Percentiles rank a stretch among this genome's conserved stretches.
Conservation (phyloP, 1,284 basidiomycete genomes). For the Cryptococcus maquisensis region DNA sequence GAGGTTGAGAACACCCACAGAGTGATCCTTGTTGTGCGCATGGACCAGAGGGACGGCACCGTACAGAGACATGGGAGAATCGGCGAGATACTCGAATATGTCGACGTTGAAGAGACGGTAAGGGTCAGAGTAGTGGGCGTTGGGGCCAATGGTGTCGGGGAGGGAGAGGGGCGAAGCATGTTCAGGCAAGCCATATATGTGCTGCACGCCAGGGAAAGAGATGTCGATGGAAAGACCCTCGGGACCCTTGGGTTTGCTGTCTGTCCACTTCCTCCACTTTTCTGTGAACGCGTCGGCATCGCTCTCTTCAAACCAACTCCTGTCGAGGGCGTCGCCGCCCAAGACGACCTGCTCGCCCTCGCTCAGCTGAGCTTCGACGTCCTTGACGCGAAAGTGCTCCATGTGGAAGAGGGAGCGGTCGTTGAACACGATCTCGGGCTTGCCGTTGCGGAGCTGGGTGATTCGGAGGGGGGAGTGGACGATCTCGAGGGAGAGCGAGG, state of each 20-base stretch:
- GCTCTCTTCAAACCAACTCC: slow-evolving; percentile 77
- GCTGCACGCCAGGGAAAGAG: slow-evolving; percentile 81
- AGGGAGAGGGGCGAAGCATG: slow-evolving; percentile 88
- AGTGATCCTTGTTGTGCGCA: slow-evolving; percentile 73
- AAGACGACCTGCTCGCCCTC: slow-evolving; percentile 45
- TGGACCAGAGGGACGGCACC: slow-evolving; percentile 90
- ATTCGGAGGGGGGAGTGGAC: slow-evolving; percentile 70
- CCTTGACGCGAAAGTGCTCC: slow-evolving; percentile 88
- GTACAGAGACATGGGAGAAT: slow-evolving; percentile 86
- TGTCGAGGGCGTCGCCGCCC: slow-evolving; percentile 51
- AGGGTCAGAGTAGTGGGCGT: slow-evolving; percentile 74
- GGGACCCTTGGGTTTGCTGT: slow-evolving; percentile 94
- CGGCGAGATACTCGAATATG: slow-evolving; percentile 93
- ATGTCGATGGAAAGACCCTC: slow-evolving; percentile 88
- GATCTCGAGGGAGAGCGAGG: slow-evolving; percentile 55
- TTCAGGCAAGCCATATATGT: slow-evolving; percentile 94
- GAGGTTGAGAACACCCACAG: slow-evolving; percentile 88
- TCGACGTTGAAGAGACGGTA: slow-evolving; percentile 95
- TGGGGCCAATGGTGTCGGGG: slow-evolving; percentile 61
- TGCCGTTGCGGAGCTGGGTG: slow-evolving; percentile 65
- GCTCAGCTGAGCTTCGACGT: slow-evolving; percentile 45
- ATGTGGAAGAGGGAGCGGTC: slow-evolving; percentile 87
- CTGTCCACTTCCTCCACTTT: slow-evolving; percentile 76
- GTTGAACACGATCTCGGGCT: slow-evolving; percentile 83
- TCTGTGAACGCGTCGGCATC: slow-evolving; percentile 89